These are phyloP conservation scores for Nakazawaea holstii DNA, from an alignment of 805 yeast species.

Conservation along the genomic window DNA sequence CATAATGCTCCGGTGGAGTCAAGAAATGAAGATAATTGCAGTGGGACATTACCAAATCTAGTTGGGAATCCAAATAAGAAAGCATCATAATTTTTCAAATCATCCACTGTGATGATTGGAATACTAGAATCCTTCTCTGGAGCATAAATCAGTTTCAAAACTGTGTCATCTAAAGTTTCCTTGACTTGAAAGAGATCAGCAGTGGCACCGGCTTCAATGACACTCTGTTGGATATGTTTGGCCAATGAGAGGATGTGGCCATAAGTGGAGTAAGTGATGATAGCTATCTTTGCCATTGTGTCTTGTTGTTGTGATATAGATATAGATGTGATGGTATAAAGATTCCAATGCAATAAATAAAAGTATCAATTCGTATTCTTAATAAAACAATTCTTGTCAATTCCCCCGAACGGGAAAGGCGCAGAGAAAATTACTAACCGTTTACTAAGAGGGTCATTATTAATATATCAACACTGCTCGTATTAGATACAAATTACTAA, in stretches of 20 bases:
- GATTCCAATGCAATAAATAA: no score
- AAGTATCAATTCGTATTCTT: no score
- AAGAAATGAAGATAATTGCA: slow-evolving; percentile 74
- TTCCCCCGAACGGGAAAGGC: not conserved
- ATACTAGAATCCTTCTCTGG: slow-evolving; percentile 45
- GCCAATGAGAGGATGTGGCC: slow-evolving; percentile 74
- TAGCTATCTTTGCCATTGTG: slow-evolving; percentile 21
- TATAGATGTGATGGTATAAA: no score
- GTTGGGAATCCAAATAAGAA: slow-evolving; percentile 79
- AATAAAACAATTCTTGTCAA: no score
- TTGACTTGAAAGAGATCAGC: slow-evolving; percentile 76
- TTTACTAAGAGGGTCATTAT: not conserved
- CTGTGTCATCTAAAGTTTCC: slow-evolving; percentile 65
- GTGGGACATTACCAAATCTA: slow-evolving; percentile 69
- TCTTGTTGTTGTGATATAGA: not conserved
- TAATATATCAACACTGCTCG: no score
- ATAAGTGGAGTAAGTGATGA: slow-evolving; percentile 57
- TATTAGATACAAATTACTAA: no score
- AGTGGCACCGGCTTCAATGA: slow-evolving; percentile 56
- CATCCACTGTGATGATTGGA: slow-evolving; percentile 54
- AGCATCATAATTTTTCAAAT: slow-evolving; percentile 63
- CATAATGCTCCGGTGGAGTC: slow-evolving; percentile 73
- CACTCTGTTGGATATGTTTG: slow-evolving; percentile 59
- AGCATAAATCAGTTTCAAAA: slow-evolving; percentile 59
- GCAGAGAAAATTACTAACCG: not conserved